Evolutionary conservation across 2,329 filamentous ascomycete species (phyloP).

Genomic region (Hymenoscyphus linearis): DNA sequence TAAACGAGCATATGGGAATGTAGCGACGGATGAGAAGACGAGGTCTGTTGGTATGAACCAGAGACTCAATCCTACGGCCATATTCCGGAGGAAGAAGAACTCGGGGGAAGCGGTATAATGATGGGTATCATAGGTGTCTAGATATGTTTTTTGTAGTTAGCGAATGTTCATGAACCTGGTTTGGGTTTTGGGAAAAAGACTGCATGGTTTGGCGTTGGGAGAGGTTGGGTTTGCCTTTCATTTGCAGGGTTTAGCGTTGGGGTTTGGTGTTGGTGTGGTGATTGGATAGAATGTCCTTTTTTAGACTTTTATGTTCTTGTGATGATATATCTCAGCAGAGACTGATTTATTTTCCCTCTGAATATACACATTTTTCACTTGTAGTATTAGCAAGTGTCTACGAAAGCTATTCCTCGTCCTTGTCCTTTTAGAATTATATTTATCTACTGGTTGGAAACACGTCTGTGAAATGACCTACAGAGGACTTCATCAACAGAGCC

Average conservation of each 20-base stretch:
- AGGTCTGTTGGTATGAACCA: conserved; percentile 4
- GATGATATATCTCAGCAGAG: background rate
- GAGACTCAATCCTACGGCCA: background rate
- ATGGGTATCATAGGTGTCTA: background rate
- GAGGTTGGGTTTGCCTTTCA: background rate
- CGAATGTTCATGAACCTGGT: no score
- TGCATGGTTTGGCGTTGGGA: background rate
- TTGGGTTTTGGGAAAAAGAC: background rate
- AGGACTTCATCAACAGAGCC: no score
- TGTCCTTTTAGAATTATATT: no score
- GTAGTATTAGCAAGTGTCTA: background rate
- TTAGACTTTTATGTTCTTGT: background rate
- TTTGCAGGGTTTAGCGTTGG: background rate
- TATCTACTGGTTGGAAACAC: background rate
- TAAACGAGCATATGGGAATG: conserved; percentile 24
- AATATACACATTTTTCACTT: background rate
- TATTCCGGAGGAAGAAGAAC: background rate
- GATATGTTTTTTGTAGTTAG: background rate
- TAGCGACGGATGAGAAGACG: conserved; percentile 16
- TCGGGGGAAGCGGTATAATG: background rate
- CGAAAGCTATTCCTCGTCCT: no score
- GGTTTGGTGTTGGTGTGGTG: background rate
- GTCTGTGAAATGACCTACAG: no score
- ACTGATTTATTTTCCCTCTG: background rate
- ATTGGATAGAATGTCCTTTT: background rate